Conservation (phyloP, 1,139 yeast species). For the Saccharomycopsis hybrid region DNA sequence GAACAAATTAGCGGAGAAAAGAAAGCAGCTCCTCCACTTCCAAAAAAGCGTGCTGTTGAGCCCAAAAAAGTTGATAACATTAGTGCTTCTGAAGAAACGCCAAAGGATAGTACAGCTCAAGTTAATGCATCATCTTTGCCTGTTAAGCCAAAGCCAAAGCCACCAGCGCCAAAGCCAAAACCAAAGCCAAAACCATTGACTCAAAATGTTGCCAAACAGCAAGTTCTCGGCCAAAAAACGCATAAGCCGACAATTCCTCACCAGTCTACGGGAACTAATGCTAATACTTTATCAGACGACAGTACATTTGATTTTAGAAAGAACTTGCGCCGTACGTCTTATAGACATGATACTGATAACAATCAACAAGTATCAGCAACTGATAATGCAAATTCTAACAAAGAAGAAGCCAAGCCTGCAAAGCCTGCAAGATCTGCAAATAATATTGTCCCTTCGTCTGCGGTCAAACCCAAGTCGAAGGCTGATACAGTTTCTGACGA, state of each 20-base stretch:
- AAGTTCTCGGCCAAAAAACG: too few relatives aligned
- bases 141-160: constrained; percentile 7
- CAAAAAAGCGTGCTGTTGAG: not conserved
- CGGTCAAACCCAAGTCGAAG: too few relatives aligned
- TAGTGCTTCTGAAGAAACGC: not conserved
- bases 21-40: constrained; percentile 1
- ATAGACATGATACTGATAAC: too few relatives aligned
- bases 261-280: not conserved
- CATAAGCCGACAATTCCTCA: too few relatives aligned
- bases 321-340: not conserved
- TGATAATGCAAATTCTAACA: too few relatives aligned
- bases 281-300: not conserved
- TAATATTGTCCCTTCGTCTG: too few relatives aligned
- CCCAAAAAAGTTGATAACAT: not conserved
- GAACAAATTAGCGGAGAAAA: too few relatives aligned
- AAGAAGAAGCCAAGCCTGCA: too few relatives aligned
- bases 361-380: too few relatives aligned
- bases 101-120: not conserved
- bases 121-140: not conserved
- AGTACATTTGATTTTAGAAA: not conserved
- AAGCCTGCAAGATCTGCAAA: too few relatives aligned
- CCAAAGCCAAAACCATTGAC: constrained; percentile 9
- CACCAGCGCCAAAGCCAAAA: constrained; percentile 7
- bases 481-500: not conserved
- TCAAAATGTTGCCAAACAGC: too few relatives aligned